Conservation (phyloP, 2,329 filamentous ascomycete species). For the Fusarium paranaense region DNA sequence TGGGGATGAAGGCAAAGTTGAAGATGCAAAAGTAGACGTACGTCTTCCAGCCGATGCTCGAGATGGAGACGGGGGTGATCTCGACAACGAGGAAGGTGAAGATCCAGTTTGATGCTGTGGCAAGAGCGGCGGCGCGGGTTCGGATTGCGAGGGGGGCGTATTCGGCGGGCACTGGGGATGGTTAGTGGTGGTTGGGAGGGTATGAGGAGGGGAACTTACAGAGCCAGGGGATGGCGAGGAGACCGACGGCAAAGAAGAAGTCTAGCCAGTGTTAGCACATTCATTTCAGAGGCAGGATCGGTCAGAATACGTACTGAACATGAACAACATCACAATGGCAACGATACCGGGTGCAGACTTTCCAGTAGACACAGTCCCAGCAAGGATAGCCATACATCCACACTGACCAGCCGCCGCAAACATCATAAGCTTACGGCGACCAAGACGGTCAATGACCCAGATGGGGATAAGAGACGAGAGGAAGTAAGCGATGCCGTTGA, state of each 20-base stretch:
- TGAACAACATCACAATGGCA: constrained; percentile 57
- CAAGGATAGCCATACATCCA: constrained; percentile 59
- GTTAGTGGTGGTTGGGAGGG: constrained; percentile 6
- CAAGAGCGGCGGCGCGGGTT: constrained; percentile 52
- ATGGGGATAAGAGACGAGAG: constrained; percentile 48
- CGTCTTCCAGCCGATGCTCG: constrained; percentile 51
- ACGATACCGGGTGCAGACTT: constrained; percentile 54
- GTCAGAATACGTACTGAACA: constrained; percentile 45
- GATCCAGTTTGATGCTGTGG: constrained; percentile 53
- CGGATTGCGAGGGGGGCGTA: constrained; percentile 55
- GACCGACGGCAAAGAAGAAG: constrained; percentile 56
- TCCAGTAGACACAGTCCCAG: constrained; percentile 56
- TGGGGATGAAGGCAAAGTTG: constrained; percentile 54
- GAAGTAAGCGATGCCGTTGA: constrained; percentile 57
- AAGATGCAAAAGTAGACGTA: constrained; percentile 54
- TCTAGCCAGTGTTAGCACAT: constrained; percentile 27
- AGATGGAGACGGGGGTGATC: constrained; percentile 53
- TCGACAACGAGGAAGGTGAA: constrained; percentile 53
- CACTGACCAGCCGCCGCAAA: constrained; percentile 53
- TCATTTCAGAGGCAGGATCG: too few species aligned
- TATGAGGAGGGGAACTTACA: constrained; percentile 26
- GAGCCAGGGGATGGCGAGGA: constrained; percentile 54
- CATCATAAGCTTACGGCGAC: constrained; percentile 70
- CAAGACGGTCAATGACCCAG: constrained; percentile 56
- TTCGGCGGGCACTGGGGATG: constrained; percentile 53